A percentile compares a stretch with the other conserved stretches of the same genome.
Conservation (phyloP, 2,329 filamentous ascomycete genomes). For the Knoxdaviesia capensis region DNA sequence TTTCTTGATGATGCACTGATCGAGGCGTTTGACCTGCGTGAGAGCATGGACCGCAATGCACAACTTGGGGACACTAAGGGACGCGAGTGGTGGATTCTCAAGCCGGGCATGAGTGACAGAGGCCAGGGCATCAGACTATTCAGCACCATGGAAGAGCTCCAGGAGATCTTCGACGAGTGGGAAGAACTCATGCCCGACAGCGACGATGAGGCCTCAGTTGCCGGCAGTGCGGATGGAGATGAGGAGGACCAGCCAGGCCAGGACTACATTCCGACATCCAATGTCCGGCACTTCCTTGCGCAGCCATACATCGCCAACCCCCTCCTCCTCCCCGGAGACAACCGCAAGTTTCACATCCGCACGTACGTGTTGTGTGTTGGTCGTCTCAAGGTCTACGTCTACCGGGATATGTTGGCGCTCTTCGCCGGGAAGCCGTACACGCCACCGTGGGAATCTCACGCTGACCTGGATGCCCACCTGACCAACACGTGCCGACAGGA, state of each 20-base stretch:
- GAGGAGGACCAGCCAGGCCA: slow-evolving; percentile 15
- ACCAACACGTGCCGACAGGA: slow-evolving; percentile 91
- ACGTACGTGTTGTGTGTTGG: slow-evolving; percentile 76
- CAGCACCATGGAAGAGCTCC: slow-evolving; percentile 65
- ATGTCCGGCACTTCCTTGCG: slow-evolving; percentile 87
- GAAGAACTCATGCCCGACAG: slow-evolving; percentile 48
- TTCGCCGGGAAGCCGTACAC: slow-evolving; percentile 63
- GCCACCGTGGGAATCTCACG: slow-evolving; percentile 32
- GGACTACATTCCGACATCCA: slow-evolving; percentile 57
- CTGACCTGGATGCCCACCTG: slow-evolving; percentile 51
- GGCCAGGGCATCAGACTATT: slow-evolving; percentile 88
- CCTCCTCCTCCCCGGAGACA: slow-evolving; percentile 45
- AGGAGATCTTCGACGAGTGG: slow-evolving; percentile 79
- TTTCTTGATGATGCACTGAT: slow-evolving; percentile 86
- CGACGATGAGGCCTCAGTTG: slow-evolving; percentile 36
- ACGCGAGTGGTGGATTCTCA: slow-evolving; percentile 91
- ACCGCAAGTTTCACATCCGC: slow-evolving; percentile 84
- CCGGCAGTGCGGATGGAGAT: slow-evolving; percentile 12
- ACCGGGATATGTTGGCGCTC: slow-evolving; percentile 77
- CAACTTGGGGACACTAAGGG: slow-evolving; percentile 14
- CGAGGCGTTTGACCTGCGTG: slow-evolving; percentile 72
- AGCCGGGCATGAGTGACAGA: slow-evolving; percentile 92
- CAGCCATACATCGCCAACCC: slow-evolving; percentile 90
- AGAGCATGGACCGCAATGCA: slow-evolving; percentile 50
- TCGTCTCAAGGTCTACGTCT: slow-evolving; percentile 65